A percentile compares a stretch with the other conserved stretches of the same genome.
phyloP scores from a whole-genome alignment of 176 grass and related monocot species.

The Puccinellia tenuiflora region DNA sequence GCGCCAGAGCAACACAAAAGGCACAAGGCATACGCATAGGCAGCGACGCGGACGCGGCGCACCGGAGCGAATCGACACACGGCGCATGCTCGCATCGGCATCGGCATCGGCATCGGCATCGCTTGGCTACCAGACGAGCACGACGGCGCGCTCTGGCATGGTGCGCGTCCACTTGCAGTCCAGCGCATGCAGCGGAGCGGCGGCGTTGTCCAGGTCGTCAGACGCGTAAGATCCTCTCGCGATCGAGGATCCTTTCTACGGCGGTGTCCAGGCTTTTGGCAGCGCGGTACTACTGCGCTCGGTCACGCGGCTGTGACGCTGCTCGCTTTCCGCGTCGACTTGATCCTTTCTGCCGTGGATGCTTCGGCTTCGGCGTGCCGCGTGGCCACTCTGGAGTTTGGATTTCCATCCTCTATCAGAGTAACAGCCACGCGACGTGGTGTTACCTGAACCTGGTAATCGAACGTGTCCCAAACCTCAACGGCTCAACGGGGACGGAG shows the following conservation, averaged over 20 bases:
- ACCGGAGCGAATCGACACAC: too few relatives aligned
- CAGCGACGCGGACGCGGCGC: too few relatives aligned
- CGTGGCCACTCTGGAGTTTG: neutral
- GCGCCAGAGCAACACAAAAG: too few relatives aligned
- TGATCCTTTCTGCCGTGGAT: neutral
- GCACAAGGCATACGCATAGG: too few relatives aligned
- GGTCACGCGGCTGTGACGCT: neutral
- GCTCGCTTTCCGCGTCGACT: constrained; percentile 24
- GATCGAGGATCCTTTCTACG: too few relatives aligned
- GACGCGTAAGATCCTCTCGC: neutral
- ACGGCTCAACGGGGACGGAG: too few relatives aligned
- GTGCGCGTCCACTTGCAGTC: neutral
- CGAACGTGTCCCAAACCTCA: too few relatives aligned
- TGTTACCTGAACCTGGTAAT: neutral
- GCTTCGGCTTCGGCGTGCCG: constrained; percentile 7
- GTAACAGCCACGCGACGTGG: neutral
- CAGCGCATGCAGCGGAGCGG: neutral
- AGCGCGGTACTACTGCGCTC: neutral
- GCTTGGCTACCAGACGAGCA: too few relatives aligned
- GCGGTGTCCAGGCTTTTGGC: neutral
- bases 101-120: too few relatives aligned
- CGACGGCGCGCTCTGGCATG: too few relatives aligned
- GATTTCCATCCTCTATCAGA: neutral
- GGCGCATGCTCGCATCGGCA: too few relatives aligned
- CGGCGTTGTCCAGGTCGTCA: neutral